These are phyloP conservation scores for Pterocarpus macrocarpus DNA, from an alignment of 306 rosid species.

Conservation along the genomic window DNA sequence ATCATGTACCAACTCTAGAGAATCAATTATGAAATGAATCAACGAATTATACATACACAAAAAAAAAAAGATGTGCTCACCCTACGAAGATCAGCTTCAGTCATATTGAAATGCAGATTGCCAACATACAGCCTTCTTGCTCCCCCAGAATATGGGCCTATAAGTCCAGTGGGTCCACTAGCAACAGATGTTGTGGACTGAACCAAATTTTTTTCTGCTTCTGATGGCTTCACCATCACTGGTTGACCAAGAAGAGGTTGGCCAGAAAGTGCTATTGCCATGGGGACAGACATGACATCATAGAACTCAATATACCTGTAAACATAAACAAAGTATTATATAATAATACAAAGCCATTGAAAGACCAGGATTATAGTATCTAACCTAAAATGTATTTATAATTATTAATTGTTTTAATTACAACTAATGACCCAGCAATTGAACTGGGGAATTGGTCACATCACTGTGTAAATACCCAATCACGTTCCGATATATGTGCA, in stretches of 20 bases:
- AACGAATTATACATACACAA: conserved; percentile 28
- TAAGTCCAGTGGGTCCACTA: conserved; percentile 64
- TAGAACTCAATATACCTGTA: conserved; percentile 94
- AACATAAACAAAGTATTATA: conserved; percentile 31
- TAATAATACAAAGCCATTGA: conserved; percentile 21
- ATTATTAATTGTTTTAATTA: background rate
- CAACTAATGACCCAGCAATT: background rate
- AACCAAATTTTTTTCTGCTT: conserved; percentile 97
- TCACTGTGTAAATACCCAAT: conserved; percentile 4
- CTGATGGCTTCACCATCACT: conserved; percentile 99
- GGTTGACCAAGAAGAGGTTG: conserved; percentile 91
- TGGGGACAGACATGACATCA: conserved; percentile 97
- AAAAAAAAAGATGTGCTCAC: conserved; percentile 51
- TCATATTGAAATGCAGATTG: conserved; percentile 84
- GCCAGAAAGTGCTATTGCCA: conserved; percentile 98
- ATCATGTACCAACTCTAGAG: conserved; percentile 26
- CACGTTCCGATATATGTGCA: background rate
- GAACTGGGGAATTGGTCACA: conserved; percentile 2
- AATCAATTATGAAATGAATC: conserved; percentile 31
- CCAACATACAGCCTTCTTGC: conserved; percentile 97
- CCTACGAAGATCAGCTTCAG: conserved; percentile 91
- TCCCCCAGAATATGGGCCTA: conserved; percentile 95
- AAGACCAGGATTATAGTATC: background rate
- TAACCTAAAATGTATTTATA: conserved; percentile 2
- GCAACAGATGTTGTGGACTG: conserved; percentile 78